These are phyloP conservation scores for Naganishia sp. DNA, from an alignment of 1,284 basidiomycete species.

Conservation along the genomic window DNA sequence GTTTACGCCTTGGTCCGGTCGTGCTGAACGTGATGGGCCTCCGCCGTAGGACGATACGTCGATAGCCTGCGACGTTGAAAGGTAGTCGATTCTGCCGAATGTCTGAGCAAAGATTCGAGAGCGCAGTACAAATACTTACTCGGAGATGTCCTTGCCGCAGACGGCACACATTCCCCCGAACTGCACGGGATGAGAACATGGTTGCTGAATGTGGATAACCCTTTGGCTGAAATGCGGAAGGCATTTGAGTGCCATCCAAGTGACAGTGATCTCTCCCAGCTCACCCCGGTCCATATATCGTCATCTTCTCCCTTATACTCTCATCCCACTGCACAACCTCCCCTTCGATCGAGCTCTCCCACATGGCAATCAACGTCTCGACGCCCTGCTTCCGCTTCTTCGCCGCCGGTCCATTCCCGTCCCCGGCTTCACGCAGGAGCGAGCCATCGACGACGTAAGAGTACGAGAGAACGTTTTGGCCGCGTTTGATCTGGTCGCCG, in stretches of 20 bases:
- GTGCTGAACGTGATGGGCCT: slow-evolving; percentile 9
- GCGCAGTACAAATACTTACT: slow-evolving; percentile 71
- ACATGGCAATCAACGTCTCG: slow-evolving; percentile 77
- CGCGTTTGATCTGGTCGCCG: slow-evolving; percentile 61
- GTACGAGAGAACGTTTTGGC: slow-evolving; percentile 74
- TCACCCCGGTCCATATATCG: slow-evolving; percentile 44
- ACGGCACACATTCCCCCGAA: slow-evolving; percentile 87
- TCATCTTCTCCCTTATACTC: slow-evolving; percentile 40
- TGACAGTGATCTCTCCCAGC: slow-evolving; percentile 21
- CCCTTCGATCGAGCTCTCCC: slow-evolving; percentile 82
- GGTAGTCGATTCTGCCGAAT: slow-evolving; percentile 71
- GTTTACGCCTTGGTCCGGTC: slow-evolving; percentile 21
- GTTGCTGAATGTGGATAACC: slow-evolving; percentile 70
- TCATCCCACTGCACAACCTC: slow-evolving; percentile 48
- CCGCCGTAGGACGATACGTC: slow-evolving; percentile 25
- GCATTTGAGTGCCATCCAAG: neutral
- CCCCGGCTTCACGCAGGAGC: slow-evolving; percentile 49
- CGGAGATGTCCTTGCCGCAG: slow-evolving; percentile 91
- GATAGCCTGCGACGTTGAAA: slow-evolving; percentile 55
- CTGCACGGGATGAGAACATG: slow-evolving; percentile 92
- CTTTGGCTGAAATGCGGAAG: slow-evolving; percentile 51
- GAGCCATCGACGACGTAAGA: slow-evolving; percentile 60
- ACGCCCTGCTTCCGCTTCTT: slow-evolving; percentile 44
- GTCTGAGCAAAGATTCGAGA: slow-evolving; percentile 42
- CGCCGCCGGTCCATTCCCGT: slow-evolving; percentile 34